phyloP scores from a whole-genome alignment of 1,284 basidiomycete species.

The Malassezia psittaci region DNA sequence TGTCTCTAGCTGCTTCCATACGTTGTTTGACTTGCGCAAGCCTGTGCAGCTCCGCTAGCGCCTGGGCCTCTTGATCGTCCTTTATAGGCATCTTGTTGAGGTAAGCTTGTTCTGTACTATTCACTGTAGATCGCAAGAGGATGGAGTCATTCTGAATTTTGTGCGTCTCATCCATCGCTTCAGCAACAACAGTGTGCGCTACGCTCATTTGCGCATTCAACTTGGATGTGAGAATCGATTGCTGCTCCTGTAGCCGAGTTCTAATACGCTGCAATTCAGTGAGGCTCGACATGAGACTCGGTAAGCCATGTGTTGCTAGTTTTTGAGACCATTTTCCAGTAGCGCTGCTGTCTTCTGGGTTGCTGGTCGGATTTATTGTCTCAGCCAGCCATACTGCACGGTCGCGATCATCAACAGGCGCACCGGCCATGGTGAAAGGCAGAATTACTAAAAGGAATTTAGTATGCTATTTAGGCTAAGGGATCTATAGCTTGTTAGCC shows the following conservation, averaged over 20 bases:
- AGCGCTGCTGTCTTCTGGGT: neutral
- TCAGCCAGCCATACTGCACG: slow-evolving; percentile 4
- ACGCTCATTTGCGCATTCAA: slow-evolving; percentile 4
- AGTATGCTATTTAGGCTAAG: neutral
- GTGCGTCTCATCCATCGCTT: neutral
- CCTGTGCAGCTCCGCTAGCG: slow-evolving; percentile 61
- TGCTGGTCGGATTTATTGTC: neutral
- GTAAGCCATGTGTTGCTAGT: neutral
- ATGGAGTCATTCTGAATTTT: neutral
- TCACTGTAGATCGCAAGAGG: slow-evolving; percentile 3
- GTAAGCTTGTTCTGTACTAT: neutral
- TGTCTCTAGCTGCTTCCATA: slow-evolving; percentile 75
- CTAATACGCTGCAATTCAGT: neutral
- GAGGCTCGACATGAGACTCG: neutral
- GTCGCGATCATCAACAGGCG: neutral
- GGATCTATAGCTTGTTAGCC: slow-evolving; percentile 18
- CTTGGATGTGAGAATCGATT: neutral
- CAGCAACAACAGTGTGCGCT: neutral
- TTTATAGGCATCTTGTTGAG: neutral
- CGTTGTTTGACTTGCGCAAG: slow-evolving; percentile 70
- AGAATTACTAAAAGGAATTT: neutral
- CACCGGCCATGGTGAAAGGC: neutral
- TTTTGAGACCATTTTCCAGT: slow-evolving; percentile 9
- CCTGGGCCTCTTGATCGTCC: neutral
- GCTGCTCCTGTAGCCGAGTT: neutral